Conservation (phyloP, 352 stramenopile genomes). For the Pythium aquatile region DNA sequence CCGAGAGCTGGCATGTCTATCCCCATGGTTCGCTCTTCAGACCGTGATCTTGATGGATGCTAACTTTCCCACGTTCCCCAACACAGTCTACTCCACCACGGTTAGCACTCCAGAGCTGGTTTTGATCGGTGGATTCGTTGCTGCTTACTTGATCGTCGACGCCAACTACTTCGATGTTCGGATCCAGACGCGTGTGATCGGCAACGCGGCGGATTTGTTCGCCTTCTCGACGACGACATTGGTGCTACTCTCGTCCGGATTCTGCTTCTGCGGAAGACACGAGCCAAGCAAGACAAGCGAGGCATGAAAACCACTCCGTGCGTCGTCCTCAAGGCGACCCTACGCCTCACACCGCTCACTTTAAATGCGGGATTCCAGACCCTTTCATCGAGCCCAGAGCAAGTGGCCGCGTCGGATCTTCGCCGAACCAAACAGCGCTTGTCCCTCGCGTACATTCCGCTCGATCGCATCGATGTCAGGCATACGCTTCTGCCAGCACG, state of each 20-base stretch:
- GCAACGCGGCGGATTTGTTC: conserved; percentile 13
- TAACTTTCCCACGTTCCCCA: conserved; percentile 16
- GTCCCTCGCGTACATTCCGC: background rate
- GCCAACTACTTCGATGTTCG: conserved; percentile 8
- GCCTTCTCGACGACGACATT: conserved; percentile 13
- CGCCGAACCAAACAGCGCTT: background rate
- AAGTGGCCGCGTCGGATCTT: background rate
- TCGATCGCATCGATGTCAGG: background rate
- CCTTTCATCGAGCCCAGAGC: background rate
- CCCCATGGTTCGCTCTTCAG: conserved; percentile 12
- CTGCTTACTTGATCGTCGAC: background rate
- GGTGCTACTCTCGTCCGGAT: conserved; percentile 8
- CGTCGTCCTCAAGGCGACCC: conserved; percentile 5
- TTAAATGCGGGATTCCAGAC: background rate
- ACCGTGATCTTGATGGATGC: conserved; percentile 15
- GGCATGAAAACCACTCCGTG: conserved; percentile 11
- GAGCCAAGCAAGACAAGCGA: background rate
- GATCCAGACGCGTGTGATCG: background rate
- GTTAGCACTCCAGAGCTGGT: conserved; percentile 10
- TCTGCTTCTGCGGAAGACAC: conserved; percentile 1
- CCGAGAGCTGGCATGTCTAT: background rate
- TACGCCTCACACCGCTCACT: background rate
- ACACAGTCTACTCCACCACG: conserved; percentile 1
- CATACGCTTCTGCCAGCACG: background rate
- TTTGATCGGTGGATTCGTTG: background rate